Base-by-base conservation (phyloP, 2,329 filamentous ascomycete genomes). In the Acrocalymma vagum region DNA sequence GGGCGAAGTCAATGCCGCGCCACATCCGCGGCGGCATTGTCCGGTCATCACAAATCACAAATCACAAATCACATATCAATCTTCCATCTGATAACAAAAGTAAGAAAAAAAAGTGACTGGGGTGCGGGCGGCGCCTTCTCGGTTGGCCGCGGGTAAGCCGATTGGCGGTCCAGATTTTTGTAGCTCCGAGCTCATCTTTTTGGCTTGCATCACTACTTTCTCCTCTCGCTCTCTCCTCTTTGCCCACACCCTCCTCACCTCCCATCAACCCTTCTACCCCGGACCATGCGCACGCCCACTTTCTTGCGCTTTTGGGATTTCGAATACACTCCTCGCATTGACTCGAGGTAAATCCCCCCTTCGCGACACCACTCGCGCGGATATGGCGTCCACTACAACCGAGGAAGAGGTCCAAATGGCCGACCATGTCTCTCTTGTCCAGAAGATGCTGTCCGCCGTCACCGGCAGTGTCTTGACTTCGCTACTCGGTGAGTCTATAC, bases 381-480 rank as follows among this genome's bases (percentile, higher is more conserved):
- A 42, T 27, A 69, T 67, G 65, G 57, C 65, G 17, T 48, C 58
- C 35, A 57, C 54, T 44, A 58, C 60, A 48, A 68, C 69, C 41
- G 71, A 72, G 39, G 72, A 77, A 25, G 74, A 67, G 34, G 70
- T 70, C 37, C 70, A 74, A 32, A 46, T 43, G 23, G 32, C 45
- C 15, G 72, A 75, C 17, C 85, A 93, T 48, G 90, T 95, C 52
- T 91, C 92, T 5, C 81, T 91, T 15, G 72, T 80, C 9, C 93
- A 97, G 75, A 94, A 93, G 76, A 99, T 99, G 94, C 70, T 95
- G 38, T 96, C 93, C 41, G 94, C 94, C 33, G 89, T 93, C 53
- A 87, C 87, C 38, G 94, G 94, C 45, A 97, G 92, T 71, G 73
- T 99, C 42, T 70, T 97, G 50, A 97, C 93, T 7, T 94, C 91